Percentiles rank a stretch among this genome's conserved stretches.
Conservation (phyloP, 208 protist species). For the Leishmania tarentolae region DNA sequence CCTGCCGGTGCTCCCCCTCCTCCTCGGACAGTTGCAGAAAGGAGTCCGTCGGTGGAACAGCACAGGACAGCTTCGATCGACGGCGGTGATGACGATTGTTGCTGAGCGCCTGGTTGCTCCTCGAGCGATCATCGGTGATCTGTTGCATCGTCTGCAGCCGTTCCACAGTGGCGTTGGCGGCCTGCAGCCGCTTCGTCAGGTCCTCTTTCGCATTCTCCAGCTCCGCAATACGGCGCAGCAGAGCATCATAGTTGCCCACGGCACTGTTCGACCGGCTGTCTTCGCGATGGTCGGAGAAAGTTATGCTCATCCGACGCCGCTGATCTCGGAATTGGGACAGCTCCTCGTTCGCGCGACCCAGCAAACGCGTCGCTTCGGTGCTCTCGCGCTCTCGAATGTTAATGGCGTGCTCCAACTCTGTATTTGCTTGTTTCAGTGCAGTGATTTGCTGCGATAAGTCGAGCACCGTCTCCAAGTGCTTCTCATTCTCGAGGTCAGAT, state of each 20-base stretch:
- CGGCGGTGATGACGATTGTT: not conserved
- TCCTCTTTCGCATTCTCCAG: constrained; percentile 13
- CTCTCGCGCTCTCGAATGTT: constrained; percentile 24
- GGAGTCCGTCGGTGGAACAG: not conserved
- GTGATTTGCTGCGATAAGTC: constrained; percentile 35
- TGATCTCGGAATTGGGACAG: constrained; percentile 15
- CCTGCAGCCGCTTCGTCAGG: constrained; percentile 3
- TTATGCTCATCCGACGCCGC: constrained; percentile 9
- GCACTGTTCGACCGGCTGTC: constrained; percentile 11
- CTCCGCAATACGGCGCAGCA: constrained; percentile 14
- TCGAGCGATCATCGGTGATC: not conserved
- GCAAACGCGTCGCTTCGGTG: constrained; percentile 20
- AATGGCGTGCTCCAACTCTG: constrained; percentile 19
- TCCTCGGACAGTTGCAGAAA: not conserved
- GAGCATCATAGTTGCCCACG: not conserved
- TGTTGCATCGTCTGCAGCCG: not conserved
- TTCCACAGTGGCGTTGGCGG: constrained; percentile 4
- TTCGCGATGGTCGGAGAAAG: constrained; percentile 13
- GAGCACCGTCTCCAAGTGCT: constrained; percentile 22
- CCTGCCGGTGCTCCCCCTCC: not conserved
- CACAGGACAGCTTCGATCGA: not conserved
- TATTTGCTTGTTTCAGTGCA: constrained; percentile 22
- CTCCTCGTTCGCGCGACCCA: constrained; percentile 12
- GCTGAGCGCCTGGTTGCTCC: too few species aligned
- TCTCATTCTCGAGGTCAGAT: constrained; percentile 20